Percentiles rank a stretch among this genome's conserved stretches.
These are phyloP conservation scores for Acacia acuminata DNA, from an alignment of 306 rosid genomes.

Conservation along the genomic window DNA sequence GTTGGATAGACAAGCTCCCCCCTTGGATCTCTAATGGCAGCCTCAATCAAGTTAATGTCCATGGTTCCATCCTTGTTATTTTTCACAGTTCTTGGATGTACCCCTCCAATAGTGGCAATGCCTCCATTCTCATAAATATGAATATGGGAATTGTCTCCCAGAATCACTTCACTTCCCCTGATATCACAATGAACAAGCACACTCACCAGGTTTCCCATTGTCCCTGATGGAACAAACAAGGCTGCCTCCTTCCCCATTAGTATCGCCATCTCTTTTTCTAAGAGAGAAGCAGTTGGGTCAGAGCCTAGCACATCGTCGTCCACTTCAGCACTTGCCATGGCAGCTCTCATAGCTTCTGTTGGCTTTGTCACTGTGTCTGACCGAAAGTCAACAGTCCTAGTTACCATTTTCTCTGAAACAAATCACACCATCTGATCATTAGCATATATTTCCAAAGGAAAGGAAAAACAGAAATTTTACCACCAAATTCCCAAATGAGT, in stretches of 20 bases:
- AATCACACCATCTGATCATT: conserved; percentile 5
- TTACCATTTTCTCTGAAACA: conserved; percentile 62
- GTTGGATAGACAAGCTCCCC: conserved; percentile 71
- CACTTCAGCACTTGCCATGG: conserved; percentile 89
- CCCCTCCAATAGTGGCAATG: conserved; percentile 87
- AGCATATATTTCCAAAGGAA: neutral
- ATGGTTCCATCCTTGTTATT: conserved; percentile 87
- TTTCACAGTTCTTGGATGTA: conserved; percentile 71
- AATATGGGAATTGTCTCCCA: conserved; percentile 80
- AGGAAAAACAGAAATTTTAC: neutral
- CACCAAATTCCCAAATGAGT: conserved; percentile 16
- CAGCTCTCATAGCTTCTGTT: conserved; percentile 74
- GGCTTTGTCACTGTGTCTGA: conserved; percentile 95
- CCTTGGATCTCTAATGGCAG: conserved; percentile 74
- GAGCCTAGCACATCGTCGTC: conserved; percentile 75
- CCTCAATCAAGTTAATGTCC: conserved; percentile 71
- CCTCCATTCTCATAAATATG: conserved; percentile 90
- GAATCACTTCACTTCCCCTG: conserved; percentile 93
- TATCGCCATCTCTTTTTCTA: conserved; percentile 79
- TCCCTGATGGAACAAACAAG: conserved; percentile 91
- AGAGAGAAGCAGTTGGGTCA: conserved; percentile 73
- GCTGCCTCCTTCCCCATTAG: conserved; percentile 84
- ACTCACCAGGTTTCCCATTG: conserved; percentile 92
- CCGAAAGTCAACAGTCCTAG: conserved; percentile 75
- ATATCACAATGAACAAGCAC: conserved; percentile 85